A percentile compares a stretch with the other conserved stretches of the same genome.
Evolutionary conservation across 805 yeast species (phyloP).

Genomic region (Wickerhamia fluorescens): DNA sequence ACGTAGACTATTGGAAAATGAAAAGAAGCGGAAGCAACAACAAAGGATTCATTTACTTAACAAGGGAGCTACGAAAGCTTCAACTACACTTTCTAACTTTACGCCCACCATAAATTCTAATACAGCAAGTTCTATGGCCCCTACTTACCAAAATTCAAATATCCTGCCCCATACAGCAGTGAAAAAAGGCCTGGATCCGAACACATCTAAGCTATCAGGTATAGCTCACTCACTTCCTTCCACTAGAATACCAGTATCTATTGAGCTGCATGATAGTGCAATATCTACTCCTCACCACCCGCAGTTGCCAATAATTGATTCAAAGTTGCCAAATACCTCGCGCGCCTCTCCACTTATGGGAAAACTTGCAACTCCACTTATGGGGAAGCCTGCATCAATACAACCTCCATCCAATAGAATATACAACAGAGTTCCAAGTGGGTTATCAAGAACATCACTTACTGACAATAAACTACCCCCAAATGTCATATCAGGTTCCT

Average conservation of each 20-base stretch:
- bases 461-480: conserved; percentile 17
- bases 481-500: conserved; percentile 12
- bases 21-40: conserved; percentile 12
- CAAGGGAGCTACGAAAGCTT: conserved; percentile 2
- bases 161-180: too few species aligned
- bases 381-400: conserved; percentile 41
- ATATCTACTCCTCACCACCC: conserved; percentile 3
- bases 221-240: too few species aligned
- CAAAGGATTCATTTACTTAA: conserved; percentile 1
- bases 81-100: conserved; percentile 2
- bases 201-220: not conserved
- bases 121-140: conserved; percentile 2
- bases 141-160: too few species aligned
- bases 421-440: conserved; percentile 18
- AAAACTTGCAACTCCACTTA: conserved; percentile 28
- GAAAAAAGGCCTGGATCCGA: not conserved
- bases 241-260: too few species aligned
- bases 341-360: conserved; percentile 25
- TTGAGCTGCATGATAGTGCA: too few species aligned
- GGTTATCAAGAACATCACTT: conserved; percentile 10
- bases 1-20: conserved; percentile 13
- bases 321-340: conserved; percentile 1
- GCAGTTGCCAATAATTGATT: not conserved
- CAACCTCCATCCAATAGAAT: conserved; percentile 37
- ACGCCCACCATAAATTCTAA: too few species aligned